These are phyloP conservation scores for Arabidopsis hybrid DNA, from an alignment of 441 rosid genomes.

Conservation along the genomic window DNA sequence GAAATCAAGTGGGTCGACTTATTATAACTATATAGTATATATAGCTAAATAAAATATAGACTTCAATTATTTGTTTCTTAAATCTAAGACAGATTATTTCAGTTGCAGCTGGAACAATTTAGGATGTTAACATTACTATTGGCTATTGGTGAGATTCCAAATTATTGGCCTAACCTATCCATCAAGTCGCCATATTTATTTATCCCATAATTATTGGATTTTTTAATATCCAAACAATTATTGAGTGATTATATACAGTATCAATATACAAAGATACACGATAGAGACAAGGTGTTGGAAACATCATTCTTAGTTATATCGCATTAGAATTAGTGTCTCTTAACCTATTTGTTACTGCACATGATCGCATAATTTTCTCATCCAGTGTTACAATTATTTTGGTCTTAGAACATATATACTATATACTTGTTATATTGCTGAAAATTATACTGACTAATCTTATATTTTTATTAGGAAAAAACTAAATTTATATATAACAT, in stretches of 20 bases:
- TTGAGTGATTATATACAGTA: background rate
- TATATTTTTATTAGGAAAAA: too few species aligned
- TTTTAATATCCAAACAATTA: background rate
- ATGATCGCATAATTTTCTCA: too few species aligned
- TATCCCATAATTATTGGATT: background rate
- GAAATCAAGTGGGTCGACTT: slow-evolving; percentile 41
- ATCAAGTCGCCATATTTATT: background rate
- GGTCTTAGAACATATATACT: too few species aligned
- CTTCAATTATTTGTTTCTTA: slow-evolving; percentile 27
- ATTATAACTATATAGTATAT: slow-evolving; percentile 10
- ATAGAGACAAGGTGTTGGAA: background rate
- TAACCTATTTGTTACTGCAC: too few species aligned
- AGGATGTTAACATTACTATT: slow-evolving; percentile 13
- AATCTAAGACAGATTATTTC: slow-evolving; percentile 24
- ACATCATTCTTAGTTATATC: too few species aligned
- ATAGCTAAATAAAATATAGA: slow-evolving; percentile 7
- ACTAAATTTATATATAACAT: too few species aligned
- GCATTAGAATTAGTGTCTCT: too few species aligned
- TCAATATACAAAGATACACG: background rate
- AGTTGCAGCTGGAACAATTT: slow-evolving; percentile 29
- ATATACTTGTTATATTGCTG: too few species aligned
- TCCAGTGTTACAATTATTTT: too few species aligned
- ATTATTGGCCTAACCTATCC: slow-evolving; percentile 20
- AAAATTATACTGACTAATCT: too few species aligned
- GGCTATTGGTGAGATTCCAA: slow-evolving; percentile 13